phyloP scores from a whole-genome alignment of 2,329 filamentous ascomycete genomes.

The Cercospora brassicicola region DNA sequence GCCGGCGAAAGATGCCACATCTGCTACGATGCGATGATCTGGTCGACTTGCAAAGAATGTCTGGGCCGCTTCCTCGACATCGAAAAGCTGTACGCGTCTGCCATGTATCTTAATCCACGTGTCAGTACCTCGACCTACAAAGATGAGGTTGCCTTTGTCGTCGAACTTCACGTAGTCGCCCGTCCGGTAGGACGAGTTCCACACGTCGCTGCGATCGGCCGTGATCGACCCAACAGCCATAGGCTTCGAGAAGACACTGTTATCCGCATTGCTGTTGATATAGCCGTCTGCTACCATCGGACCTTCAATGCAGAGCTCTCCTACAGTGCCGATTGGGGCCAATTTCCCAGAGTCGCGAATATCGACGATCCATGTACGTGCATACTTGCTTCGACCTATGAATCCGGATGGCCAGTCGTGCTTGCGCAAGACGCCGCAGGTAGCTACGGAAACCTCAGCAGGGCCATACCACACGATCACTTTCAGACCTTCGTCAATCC shows the following conservation, averaged over 20 bases:
- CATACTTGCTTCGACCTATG: slow-evolving; percentile 22
- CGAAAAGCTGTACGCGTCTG: slow-evolving; percentile 5
- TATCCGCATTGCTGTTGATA: slow-evolving; percentile 30
- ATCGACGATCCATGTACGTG: slow-evolving; percentile 37
- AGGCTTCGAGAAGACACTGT: background rate
- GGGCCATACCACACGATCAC: slow-evolving; percentile 46
- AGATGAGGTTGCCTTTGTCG: slow-evolving; percentile 18
- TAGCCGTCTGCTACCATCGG: slow-evolving; percentile 49
- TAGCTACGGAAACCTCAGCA: slow-evolving; percentile 37
- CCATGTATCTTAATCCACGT: slow-evolving; percentile 5
- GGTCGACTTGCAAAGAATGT: background rate
- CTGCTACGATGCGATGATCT: background rate
- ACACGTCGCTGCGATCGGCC: background rate
- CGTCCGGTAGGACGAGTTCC: slow-evolving; percentile 12
- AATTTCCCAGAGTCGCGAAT: slow-evolving; percentile 31
- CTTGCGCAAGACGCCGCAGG: background rate
- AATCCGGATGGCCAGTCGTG: background rate
- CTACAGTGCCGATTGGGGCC: slow-evolving; percentile 47
- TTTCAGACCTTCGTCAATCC: background rate
- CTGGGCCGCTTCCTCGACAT: background rate
- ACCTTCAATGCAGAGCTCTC: slow-evolving; percentile 51
- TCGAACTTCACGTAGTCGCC: slow-evolving; percentile 24
- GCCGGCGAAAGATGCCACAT: background rate
- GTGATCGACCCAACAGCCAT: background rate
- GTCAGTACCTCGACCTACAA: slow-evolving; percentile 16